Base-by-base conservation (phyloP, 2,329 filamentous ascomycete species). In the Golovinomyces cichoracearum region DNA sequence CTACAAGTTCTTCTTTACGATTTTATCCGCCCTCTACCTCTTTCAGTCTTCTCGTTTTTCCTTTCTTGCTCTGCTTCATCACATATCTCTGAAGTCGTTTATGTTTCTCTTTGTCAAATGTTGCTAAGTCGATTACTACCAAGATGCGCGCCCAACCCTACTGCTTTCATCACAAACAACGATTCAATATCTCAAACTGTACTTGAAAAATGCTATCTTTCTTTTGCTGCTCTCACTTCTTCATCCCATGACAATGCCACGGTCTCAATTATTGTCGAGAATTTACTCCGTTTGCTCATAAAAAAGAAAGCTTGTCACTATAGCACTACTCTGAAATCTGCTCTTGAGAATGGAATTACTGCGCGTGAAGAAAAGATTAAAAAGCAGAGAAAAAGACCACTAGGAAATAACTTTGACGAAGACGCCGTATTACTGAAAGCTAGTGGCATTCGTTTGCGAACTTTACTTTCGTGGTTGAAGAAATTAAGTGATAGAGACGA, bases 201-300 rank as follows among this genome's bases (percentile, higher is more conserved):
- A 15, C 63, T 78, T 19, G 68, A 73, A 51, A 53, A 57, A 35
- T 67, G 67, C 51, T 77, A 68, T 55, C 63, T 78, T 4, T 72
- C 72, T 0, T 72, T 63, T 49, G 59, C 68, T 1, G 71, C 74
- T 0, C 69, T 64, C 25, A 68, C 64, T 0, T 58, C 60, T 3
- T 66, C 61, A 9, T 56, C 64, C 1, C 60, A 63, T 1, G 73
- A 76, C 41, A 77, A 78, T 54, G 68, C 70, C 4, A 73, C 72
- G 53, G 65, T 77, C 12, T 70, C 68, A 3, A 61, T 78, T 25
- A 54, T 74, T 31, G 60, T 75, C 0, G 74, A 78, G 58, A 63
- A 64, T 2, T 54, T 76, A 33, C 53, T 75, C 15, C 61, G 69
- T 2, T 56, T 71, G 9, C 60, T 76, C 25, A 46, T 58, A 38